Conservation (phyloP, 768 basidiomycete genomes). For the Pulveroboletus sp. region DNA sequence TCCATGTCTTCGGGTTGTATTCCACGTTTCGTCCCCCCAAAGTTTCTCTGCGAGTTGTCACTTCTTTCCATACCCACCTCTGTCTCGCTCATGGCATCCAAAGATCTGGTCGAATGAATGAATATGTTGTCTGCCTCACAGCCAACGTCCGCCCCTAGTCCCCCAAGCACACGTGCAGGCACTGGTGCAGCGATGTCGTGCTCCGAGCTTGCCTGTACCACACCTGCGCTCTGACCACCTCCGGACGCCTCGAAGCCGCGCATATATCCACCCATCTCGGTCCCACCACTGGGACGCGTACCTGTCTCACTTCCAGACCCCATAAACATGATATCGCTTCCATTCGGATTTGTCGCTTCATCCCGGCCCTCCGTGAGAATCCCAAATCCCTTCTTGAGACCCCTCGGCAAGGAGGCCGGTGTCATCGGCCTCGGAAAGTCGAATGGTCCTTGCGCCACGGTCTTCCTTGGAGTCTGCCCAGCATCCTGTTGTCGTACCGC, state of each 20-base stretch:
- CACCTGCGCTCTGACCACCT: neutral
- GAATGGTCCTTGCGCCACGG: constrained; percentile 1
- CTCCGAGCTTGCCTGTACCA: constrained; percentile 2
- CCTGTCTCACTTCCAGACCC: constrained; percentile 4
- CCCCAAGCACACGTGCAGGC: constrained; percentile 14
- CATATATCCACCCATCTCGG: constrained; percentile 24
- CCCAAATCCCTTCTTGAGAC: constrained; percentile 8
- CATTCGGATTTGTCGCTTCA: constrained; percentile 1
- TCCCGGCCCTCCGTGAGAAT: constrained; percentile 3
- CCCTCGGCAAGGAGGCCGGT: constrained; percentile 15
- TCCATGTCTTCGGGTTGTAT: constrained; percentile 14
- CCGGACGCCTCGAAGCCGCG: constrained; percentile 11
- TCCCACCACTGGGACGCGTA: neutral
- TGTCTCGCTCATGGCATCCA: constrained; percentile 8
- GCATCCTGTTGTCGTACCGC: constrained; percentile 1
- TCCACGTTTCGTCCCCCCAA: constrained; percentile 13
- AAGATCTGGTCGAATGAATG: constrained; percentile 4
- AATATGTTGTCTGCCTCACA: constrained; percentile 4
- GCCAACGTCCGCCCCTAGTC: neutral
- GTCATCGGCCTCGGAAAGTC: constrained; percentile 20
- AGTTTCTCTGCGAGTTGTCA: neutral
- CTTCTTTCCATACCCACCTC: constrained; percentile 6
- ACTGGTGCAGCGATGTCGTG: constrained; percentile 17
- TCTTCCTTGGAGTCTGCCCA: constrained; percentile 21
- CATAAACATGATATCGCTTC: neutral